Evolutionary conservation across 495 filamentous ascomycete genomes (phyloP), one percentile per base, ranked within the genome.

Genomic region (Penicillium lagena): DNA sequence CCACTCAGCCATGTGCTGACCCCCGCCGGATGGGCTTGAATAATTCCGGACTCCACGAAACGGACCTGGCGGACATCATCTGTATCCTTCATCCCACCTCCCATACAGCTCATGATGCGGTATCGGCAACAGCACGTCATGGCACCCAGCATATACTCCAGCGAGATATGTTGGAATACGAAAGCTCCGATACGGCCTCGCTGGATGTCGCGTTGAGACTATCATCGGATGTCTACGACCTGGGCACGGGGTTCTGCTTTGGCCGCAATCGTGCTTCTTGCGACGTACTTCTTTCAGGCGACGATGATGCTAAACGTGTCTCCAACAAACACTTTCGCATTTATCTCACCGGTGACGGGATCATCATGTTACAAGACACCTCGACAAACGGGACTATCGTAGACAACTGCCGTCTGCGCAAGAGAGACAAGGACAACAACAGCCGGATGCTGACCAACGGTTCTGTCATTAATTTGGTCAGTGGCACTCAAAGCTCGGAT

Each of bases 301-400:
- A 68, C 13, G 60, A 75, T 37, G 73, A 83, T 39, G 73, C 78
- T 2, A 62, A 71, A 41, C 76, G 82, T 13, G 71, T 96, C 32
- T 96, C 90, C 64, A 96, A 96, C 57, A 71, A 79, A 10, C 93
- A 98, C 56, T 98, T 96, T 60, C 82, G 88, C 30, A 95, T 98
- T 43, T 94, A 83, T 55, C 65, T 95, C 40, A 97, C 88, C 43
- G 65, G 78, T 4, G 76, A 85, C 37, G 86, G 80, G 9, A 80
- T 85, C 35, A 69, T 96, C 51, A 95, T 98, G 90, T 64, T 97
- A 5, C 81, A 95, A 60, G 93, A 98, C 50, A 75, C 77, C 42
- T 97, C 93, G 0, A 95, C 89, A 0, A 97, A 96, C 50, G 93
- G 93, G 15, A 97, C 94, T 7, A 62, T 87, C 31, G 89, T 98